phyloP scores from a whole-genome alignment of 208 protist genomes.

The Trichomonas tenax region DNA sequence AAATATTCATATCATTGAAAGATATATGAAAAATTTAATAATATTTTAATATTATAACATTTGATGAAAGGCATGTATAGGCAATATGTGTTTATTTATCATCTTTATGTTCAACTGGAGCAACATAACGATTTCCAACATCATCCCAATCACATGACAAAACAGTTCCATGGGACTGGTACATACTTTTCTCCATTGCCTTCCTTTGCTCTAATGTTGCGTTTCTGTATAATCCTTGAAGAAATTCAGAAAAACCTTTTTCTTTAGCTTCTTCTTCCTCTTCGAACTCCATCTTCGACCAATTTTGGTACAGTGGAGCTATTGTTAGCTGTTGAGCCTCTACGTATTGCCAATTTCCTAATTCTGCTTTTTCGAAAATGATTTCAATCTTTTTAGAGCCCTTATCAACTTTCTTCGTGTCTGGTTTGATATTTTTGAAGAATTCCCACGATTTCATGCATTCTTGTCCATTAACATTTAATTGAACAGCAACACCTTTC shows the following conservation, averaged over 20 bases:
- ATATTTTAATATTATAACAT: no score
- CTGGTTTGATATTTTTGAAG: background rate
- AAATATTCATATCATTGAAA: no score
- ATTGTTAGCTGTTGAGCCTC: background rate
- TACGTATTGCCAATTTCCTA: background rate
- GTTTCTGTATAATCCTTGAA: slow-evolving; percentile 47
- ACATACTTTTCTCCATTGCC: slow-evolving; percentile 54
- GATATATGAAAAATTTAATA: no score
- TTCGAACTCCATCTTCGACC: background rate
- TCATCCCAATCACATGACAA: slow-evolving; percentile 55
- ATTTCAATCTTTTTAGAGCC: background rate
- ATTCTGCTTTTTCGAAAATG: background rate
- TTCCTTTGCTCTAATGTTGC: slow-evolving; percentile 42
- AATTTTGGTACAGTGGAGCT: background rate
- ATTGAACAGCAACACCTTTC: background rate
- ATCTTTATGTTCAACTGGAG: background rate
- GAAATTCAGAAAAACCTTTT: slow-evolving; percentile 29
- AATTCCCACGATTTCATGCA: background rate
- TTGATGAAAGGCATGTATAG: no score
- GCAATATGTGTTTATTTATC: background rate
- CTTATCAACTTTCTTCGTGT: background rate
- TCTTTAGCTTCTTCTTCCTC: background rate
- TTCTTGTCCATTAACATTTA: background rate
- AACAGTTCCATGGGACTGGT: slow-evolving; percentile 48
- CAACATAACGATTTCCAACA: slow-evolving; percentile 41